phyloP scores from a whole-genome alignment of 768 basidiomycete species.

The Psilocybe sp. region DNA sequence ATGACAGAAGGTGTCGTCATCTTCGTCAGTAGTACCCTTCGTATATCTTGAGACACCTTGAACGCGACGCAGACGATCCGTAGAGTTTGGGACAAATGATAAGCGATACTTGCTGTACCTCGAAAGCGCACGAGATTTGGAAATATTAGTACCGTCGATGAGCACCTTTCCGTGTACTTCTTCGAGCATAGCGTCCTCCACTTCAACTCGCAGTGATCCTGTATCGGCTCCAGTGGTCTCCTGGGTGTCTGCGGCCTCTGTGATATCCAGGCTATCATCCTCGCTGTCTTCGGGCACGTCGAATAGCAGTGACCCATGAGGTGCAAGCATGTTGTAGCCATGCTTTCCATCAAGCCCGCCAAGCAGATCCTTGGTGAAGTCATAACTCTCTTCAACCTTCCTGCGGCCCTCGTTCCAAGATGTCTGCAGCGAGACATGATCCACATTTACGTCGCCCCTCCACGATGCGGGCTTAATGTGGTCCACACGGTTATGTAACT shows the following conservation, averaged over 20 bases:
- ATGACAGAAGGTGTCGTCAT: no score
- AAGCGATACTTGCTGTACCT: no score
- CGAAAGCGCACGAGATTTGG: no score
- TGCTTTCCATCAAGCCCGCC: neutral
- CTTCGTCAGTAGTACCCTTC: no score
- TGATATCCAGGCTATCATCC: neutral
- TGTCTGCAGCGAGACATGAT: slow-evolving; percentile 20
- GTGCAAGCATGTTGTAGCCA: neutral
- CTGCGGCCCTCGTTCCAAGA: slow-evolving; percentile 24
- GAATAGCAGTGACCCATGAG: neutral
- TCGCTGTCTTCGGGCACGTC: neutral
- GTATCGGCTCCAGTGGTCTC: no score
- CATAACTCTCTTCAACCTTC: slow-evolving; percentile 10
- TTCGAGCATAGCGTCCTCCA: slow-evolving; percentile 1
- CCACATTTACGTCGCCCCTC: slow-evolving; percentile 22
- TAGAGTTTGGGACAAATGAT: no score
- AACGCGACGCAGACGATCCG: no score
- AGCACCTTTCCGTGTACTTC: neutral
- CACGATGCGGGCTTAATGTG: slow-evolving; percentile 30
- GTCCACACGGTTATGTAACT: slow-evolving; percentile 13
- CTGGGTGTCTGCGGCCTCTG: neutral
- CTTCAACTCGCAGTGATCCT: neutral
- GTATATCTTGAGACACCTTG: no score
- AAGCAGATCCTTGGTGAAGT: neutral
- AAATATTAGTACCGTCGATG: no score